Base-by-base conservation (phyloP, 805 yeast species). In the baker's yeast (Saccharomyces cerevisiae) region DNA sequence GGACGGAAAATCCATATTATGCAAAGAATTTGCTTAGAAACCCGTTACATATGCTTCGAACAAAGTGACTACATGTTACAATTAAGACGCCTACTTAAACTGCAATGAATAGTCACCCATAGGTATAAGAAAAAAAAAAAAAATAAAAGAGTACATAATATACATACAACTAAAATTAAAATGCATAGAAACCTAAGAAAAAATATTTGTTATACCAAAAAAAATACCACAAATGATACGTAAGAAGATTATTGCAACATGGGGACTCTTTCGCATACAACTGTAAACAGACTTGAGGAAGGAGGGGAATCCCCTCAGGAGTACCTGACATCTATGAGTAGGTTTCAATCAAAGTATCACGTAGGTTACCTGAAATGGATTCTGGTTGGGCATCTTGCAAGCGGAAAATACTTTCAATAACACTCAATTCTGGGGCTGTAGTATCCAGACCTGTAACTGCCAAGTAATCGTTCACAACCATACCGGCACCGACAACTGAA, bases 401-500 rank as follows among this genome's bases (percentile, higher is more conserved):
- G 75, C 89, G 85, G 83, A 92, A 95, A 63, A 94, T 95, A 70
- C 96, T 86, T 77, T 95, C 99, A 61, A 94, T 82, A 56, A 94
- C 99, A 64, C 96, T 89, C 68, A 94, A 79, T 75, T 94, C 99
- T 50, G 99, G 97, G 49, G 99, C 98, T 60, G 99, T 91, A 55
- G 99, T 94, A 75, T 94, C 98, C 63, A 89, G 79, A 61, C 99
- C 99, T 49, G 96, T 79, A 47, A 95, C 98, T 30, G 98, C 95
- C 61, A 92, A 77, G 95, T 97, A 94, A 76, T 94, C 99, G 70
- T 94, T 94, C 52, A 91, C 99, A 53, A 94, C 98, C 84, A 94
- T 84, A 63, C 99, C 99, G 49, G 97, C 98, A 67, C 99, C 99
- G 57, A 94, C 96, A 50, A 92, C 97, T 4, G 96, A 75, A 29